Evolutionary conservation across 164 flowering plant genomes (phyloP), one percentile per base, ranked within the genome.

Genomic region (Warburgia ugandensis): DNA sequence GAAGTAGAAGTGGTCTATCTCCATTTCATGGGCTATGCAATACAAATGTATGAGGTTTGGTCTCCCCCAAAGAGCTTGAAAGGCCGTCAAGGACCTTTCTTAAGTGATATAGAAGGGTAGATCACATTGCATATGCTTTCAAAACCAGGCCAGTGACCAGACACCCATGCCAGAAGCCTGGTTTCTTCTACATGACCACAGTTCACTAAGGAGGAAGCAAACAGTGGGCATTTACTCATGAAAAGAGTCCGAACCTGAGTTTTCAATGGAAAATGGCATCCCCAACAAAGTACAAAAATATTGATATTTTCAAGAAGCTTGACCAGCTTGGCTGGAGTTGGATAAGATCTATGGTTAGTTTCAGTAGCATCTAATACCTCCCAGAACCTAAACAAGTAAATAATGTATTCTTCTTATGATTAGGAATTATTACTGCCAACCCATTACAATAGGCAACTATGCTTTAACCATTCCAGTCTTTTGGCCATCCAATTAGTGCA

Each of bases 211-310:
- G 7, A 59, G 55, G 55, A 65, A 43, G 12, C 46, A 55, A 35
- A 65, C 47, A 1, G 19, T 65, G 5, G 48, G 56, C 22, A 19
- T 50, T 13, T 65, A 65, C 42, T 22, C 29, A 6, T 50, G 64
- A 4, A 37, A 28, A 36, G 33, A 54, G 64, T 30, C 16, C 30
- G 52, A 13, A 29, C 35, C 64, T 60, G 35, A 21, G 30, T n/a
- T 89, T 95, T 68, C 54, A 76, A 11, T 85, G 97, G 97, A 79
- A 74, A 49, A 74, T 66, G 69, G 73, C 36, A 1, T 78, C 82
- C 0, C 97, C 97, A 0, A 80, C 59, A 6, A 64, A 13, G 25
- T 62, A 85, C 20, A 68, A 78, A 17, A 31, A 76, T 13, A 50
- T 89, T 20, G 69, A 81, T 2, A 81, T 80, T 29, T 21, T 77